Percentiles rank a stretch among this genome's conserved stretches.
Evolutionary conservation across 257 asterid genomes (phyloP).

Genomic region (Pogostemon cablin): DNA sequence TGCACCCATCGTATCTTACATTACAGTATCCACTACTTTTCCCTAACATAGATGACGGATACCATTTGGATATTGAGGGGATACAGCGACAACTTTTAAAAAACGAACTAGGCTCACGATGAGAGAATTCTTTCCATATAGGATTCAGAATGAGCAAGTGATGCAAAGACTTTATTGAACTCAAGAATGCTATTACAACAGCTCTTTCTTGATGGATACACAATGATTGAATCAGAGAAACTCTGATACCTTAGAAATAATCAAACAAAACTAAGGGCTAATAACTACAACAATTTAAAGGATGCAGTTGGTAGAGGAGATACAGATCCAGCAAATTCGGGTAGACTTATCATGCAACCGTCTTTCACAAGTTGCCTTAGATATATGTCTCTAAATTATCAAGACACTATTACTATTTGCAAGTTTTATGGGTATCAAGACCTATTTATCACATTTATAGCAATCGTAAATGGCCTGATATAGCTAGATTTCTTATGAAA

Average conservation of each 20-base stretch:
- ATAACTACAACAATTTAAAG: not conserved
- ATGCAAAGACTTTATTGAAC: not conserved
- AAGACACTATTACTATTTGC: not conserved
- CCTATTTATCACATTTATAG: too few relatives aligned
- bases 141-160: not conserved
- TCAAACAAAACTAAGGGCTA: not conserved
- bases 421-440: not conserved
- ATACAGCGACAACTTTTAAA: not conserved
- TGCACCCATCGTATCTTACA: not conserved
- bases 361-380: not conserved
- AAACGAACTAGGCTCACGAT: not conserved
- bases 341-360: not conserved
- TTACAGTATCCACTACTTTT: not conserved
- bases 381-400: not conserved
- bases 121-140: not conserved
- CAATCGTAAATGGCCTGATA: too few relatives aligned
- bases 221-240: too few relatives aligned
- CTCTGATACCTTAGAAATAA: not conserved
- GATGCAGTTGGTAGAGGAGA: not conserved
- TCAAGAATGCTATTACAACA: not conserved
- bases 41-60: not conserved
- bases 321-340: not conserved
- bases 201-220: not conserved
- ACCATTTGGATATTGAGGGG: not conserved
- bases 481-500: too few relatives aligned